These are phyloP conservation scores for Colletotrichum melonis DNA, from an alignment of 2,329 filamentous ascomycete genomes.

Conservation along the genomic window DNA sequence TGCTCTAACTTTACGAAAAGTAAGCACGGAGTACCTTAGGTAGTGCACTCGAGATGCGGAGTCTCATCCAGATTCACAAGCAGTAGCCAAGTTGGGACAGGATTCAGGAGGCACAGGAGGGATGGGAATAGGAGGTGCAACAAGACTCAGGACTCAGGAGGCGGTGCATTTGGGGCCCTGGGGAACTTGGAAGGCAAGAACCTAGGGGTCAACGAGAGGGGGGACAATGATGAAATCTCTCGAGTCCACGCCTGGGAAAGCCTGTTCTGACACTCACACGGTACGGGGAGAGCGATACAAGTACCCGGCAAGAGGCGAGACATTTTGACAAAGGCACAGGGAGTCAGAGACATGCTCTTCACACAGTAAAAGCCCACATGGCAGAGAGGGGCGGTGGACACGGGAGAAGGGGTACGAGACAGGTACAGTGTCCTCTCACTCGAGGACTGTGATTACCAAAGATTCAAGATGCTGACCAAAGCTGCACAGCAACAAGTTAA, in stretches of 20 bases:
- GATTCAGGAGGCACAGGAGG: background rate
- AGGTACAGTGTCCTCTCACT: background rate
- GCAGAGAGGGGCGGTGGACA: slow-evolving; percentile 13
- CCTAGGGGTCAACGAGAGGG: background rate
- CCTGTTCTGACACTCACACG: slow-evolving; percentile 28
- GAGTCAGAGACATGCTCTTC: background rate
- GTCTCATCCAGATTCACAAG: background rate
- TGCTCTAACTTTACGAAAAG: background rate
- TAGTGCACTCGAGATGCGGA: background rate
- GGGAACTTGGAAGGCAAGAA: background rate
- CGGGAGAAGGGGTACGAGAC: slow-evolving; percentile 22
- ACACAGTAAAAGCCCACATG: background rate
- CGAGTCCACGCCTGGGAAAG: slow-evolving; percentile 16
- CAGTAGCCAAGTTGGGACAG: background rate
- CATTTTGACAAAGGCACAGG: background rate
- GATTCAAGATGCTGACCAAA: slow-evolving; percentile 17
- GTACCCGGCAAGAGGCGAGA: slow-evolving; percentile 6
- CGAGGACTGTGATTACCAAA: background rate
- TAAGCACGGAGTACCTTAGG: no score
- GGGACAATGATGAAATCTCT: slow-evolving; percentile 37
- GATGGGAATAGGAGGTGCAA: background rate
- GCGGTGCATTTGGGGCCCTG: background rate
- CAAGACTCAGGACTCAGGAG: background rate
- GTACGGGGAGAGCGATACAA: slow-evolving; percentile 29
- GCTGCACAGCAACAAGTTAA: background rate